A percentile compares a stretch with the other conserved stretches of the same genome.
Evolutionary conservation across 2,329 filamentous ascomycete genomes (phyloP).

Genomic region (Sarocladiaceae sp.): DNA sequence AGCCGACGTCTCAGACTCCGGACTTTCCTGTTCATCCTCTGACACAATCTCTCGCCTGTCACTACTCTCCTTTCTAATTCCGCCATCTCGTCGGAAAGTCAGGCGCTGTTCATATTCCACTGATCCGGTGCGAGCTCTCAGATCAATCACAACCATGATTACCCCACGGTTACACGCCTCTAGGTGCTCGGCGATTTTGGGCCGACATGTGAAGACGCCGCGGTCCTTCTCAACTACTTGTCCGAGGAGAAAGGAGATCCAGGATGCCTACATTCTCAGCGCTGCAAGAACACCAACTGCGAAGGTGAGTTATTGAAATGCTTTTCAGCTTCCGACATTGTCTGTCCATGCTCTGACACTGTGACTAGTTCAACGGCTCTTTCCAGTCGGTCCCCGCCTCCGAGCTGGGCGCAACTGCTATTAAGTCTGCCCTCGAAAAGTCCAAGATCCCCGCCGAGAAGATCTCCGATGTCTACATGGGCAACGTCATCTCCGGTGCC

Average conservation of each 20-base stretch:
- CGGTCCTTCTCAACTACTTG: slow-evolving; percentile 44
- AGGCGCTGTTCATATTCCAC: no score
- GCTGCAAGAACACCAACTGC: slow-evolving; percentile 85
- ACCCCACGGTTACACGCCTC: slow-evolving; percentile 29
- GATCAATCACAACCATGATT: slow-evolving; percentile 20
- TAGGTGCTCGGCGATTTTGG: slow-evolving; percentile 29
- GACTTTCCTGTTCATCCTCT: no score
- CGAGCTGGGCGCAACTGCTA: slow-evolving; percentile 84
- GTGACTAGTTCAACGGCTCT: slow-evolving; percentile 81
- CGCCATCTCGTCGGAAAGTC: slow-evolving; percentile 9
- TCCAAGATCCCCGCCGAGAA: slow-evolving; percentile 75
- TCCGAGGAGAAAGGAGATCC: slow-evolving; percentile 60
- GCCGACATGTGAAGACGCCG: slow-evolving; percentile 33
- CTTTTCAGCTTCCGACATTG: no score
- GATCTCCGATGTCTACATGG: slow-evolving; percentile 95
- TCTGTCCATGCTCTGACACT: not conserved
- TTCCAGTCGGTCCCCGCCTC: slow-evolving; percentile 80
- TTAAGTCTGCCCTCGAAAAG: slow-evolving; percentile 85
- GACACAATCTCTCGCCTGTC: no score
- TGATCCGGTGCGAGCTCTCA: no score
- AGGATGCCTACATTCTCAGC: slow-evolving; percentile 91
- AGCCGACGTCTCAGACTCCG: slow-evolving; percentile 2
- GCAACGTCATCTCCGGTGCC: slow-evolving; percentile 81
- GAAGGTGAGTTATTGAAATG: slow-evolving; percentile 72
- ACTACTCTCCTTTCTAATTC: no score